Evolutionary conservation across 2,329 filamentous ascomycete genomes (phyloP), one percentile per base, ranked within the genome.

Genomic region (Ophiognomonia clavigignenti-juglandacearum): DNA sequence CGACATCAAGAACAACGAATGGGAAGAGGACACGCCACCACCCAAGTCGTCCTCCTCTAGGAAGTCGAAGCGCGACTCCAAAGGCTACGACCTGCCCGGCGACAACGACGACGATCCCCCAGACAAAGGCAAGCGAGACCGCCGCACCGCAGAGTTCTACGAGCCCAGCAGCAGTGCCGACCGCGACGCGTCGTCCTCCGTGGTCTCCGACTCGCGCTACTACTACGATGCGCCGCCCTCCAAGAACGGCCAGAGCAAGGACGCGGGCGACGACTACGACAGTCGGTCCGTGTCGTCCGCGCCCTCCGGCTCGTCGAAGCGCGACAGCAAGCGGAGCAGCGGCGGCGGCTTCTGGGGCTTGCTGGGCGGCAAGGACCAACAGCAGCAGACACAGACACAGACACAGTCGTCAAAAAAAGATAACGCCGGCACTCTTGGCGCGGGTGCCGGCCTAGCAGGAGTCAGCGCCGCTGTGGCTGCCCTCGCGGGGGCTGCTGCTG

Each of bases 381-480:
- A 66, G 47, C 61, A n/a, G n/a, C n/a, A n/a, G n/a, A n/a, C n/a
- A n/a, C n/a, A n/a, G n/a, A n/a, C n/a, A n/a, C n/a, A n/a, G n/a
- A n/a, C n/a, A n/a, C n/a, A 66, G 42, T 61, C 60, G 54, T 51
- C 57, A 62, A 50, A 54, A 67, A 66, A 83, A 83, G 81, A 67
- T 83, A 80, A 77, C 74, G 77, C 81, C 80, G 80, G 71, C 75
- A 83, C 74, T 75, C 72, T 77, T 79, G 80, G 80, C 80, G 77
- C 75, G 73, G 79, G 80, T 83, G 80, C 70, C 79, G 80, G 81
- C 76, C 62, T 77, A 66, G 73, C 70, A 69, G 72, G 73, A 65
- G 71, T 68, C 62, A n/a, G n/a, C n/a, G 50, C 37, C 16, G 29
- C 43, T 39, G 72, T 65, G 59, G 67, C 64, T 50, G 54, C 66